Evolutionary conservation across 495 filamentous ascomycete genomes (phyloP), one percentile per base, ranked within the genome.

Genomic region (Aspergillus campestris): DNA sequence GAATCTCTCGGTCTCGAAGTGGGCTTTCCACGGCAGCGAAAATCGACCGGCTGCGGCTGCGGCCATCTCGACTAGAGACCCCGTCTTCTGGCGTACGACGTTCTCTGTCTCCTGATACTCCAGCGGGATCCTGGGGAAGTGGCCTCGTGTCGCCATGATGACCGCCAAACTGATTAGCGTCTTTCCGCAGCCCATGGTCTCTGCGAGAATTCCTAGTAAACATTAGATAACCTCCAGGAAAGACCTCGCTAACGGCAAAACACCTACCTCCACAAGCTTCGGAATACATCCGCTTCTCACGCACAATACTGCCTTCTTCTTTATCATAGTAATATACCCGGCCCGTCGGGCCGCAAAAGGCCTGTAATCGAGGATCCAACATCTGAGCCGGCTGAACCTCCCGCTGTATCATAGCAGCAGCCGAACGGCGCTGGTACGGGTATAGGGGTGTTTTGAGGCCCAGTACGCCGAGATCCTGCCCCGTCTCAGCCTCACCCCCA

Each of bases 151-250:
- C 8, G 86, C 81, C n/a, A 94, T 69, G 33, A 95, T 86, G 2
- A 90, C 66, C 28, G 89, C 76, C 12, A 97, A 68, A 45, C 85
- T 88, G 8, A 97, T 94, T 27, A 95, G 62, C 0, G 91, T 96
- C 67, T 97, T 97, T 0, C 91, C 90, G 5, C 80, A 73, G 34
- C 78, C 79, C 81, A 86, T 84, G 36, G 76, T 92, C 48, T 71
- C 69, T 4, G 70, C 61, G 34, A 73, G 61, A 32, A 73, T 72
- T 9, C 65, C 61, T 66, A 24, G 5, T 40, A 10, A 24, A 35
- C 6, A 39, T 34, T 37, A 38, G 46, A 31, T 37, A 5, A 11
- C 15, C 39, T 24, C 18, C 18, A 4, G 4, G 18, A 47, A 31
- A 42, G 5, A 32, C 30, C 5, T 2, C 30, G 31, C 15, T 31